These are phyloP conservation scores for Viola odorata DNA, from an alignment of 345 rosid genomes.

Conservation along the genomic window DNA sequence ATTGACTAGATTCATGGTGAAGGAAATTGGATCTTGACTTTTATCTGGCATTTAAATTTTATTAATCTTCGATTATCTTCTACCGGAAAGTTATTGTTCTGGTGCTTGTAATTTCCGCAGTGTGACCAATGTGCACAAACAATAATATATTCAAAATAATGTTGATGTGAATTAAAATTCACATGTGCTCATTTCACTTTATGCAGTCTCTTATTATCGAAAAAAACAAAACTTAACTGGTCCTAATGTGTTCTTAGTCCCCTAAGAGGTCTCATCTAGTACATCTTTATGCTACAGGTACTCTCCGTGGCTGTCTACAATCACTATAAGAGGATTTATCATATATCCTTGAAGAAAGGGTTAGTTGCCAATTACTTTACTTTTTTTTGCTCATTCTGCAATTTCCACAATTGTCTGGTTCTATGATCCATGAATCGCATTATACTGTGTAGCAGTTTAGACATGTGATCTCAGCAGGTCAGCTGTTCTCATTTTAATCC, in stretches of 20 bases:
- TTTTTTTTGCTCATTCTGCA: background rate
- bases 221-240: background rate
- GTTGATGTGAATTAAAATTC: too few relatives aligned
- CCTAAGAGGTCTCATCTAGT: background rate
- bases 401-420: background rate
- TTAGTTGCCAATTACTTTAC: slow-evolving; percentile 34
- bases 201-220: too few relatives aligned
- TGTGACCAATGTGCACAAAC: too few relatives aligned
- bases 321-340: slow-evolving; percentile 85
- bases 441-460: background rate
- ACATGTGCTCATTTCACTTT: too few relatives aligned
- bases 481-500: background rate
- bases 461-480: background rate
- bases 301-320: slow-evolving; percentile 92
- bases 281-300: slow-evolving; percentile 42
- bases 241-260: background rate
- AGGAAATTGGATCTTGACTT: too few relatives aligned
- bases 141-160: too few relatives aligned
- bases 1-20: too few relatives aligned
- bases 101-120: too few relatives aligned
- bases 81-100: too few relatives aligned
- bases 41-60: too few relatives aligned
- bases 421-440: background rate
- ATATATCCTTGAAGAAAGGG: slow-evolving; percentile 62
- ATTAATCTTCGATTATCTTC: too few relatives aligned